phyloP scores from a whole-genome alignment of 371 early-diverging fungal species.

The Syncephalastrum racemosum region DNA sequence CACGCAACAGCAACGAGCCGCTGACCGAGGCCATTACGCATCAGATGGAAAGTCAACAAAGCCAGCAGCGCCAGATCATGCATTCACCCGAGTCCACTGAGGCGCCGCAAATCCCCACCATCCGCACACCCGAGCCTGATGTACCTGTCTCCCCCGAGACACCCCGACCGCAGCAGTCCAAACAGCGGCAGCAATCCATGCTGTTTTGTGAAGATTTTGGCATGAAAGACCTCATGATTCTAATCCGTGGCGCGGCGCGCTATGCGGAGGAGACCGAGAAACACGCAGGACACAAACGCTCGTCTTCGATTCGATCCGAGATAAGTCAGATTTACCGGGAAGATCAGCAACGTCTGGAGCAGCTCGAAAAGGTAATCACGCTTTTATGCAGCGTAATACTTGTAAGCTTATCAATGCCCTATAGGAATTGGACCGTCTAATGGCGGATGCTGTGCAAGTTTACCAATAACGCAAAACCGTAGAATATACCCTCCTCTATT shows the following conservation, averaged over 20 bases:
- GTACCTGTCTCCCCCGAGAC: too few species aligned
- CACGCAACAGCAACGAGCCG: constrained; percentile 25
- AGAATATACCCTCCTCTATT: background rate
- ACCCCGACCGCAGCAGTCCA: background rate
- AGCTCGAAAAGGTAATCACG: constrained; percentile 45
- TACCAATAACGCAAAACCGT: constrained; percentile 15
- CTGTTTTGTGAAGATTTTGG: constrained; percentile 51
- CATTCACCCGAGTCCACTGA: constrained; percentile 8
- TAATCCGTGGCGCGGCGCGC: constrained; percentile 44
- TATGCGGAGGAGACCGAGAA: constrained; percentile 23
- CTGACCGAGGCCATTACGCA: constrained; percentile 24
- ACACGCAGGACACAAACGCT: constrained; percentile 1
- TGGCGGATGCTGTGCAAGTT: constrained; percentile 35
- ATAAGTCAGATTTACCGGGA: constrained; percentile 41
- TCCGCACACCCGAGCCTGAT: background rate
- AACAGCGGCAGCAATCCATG: constrained; percentile 25
- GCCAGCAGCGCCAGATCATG: constrained; percentile 5
- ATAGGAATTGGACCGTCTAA: constrained; percentile 38
- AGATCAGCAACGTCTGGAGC: constrained; percentile 35
- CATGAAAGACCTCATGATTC: constrained; percentile 50
- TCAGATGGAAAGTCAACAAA: constrained; percentile 4
- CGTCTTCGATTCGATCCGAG: constrained; percentile 31
- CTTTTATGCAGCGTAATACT: background rate
- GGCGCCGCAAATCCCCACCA: background rate
- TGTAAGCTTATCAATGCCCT: background rate